Evolutionary conservation across 2,329 filamentous ascomycete species (phyloP).

Genomic region (Neofusicoccum kwambonambiense): DNA sequence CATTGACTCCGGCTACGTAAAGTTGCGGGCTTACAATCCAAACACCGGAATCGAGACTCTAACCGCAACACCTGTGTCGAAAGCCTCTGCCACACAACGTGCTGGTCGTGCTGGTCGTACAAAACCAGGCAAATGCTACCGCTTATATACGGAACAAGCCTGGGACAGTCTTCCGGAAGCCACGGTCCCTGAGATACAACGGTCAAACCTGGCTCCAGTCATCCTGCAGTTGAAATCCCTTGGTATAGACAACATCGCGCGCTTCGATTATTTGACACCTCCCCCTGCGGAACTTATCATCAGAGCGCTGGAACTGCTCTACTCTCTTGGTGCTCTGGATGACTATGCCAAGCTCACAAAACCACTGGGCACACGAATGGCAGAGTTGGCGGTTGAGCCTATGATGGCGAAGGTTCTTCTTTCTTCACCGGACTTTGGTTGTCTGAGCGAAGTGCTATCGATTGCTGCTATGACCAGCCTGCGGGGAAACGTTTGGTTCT

Average conservation of each 20-base stretch:
- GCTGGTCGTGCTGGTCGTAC: conserved; percentile 88
- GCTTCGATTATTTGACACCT: conserved; percentile 84
- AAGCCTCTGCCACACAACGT: conserved; percentile 88
- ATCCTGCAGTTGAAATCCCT: conserved; percentile 91
- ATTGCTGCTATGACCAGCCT: conserved; percentile 94
- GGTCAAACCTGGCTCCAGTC: conserved; percentile 84
- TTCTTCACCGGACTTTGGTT: conserved; percentile 70
- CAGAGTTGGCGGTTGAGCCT: conserved; percentile 86
- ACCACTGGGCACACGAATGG: conserved; percentile 87
- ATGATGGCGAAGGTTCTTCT: conserved; percentile 93
- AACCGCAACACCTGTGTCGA: conserved; percentile 77
- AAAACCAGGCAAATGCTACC: conserved; percentile 87
- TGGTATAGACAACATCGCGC: conserved; percentile 89
- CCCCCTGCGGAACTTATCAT: conserved; percentile 83
- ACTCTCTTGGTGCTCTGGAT: conserved; percentile 81
- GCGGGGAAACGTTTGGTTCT: conserved; percentile 79
- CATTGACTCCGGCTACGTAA: conserved; percentile 86
- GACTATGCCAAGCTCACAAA: conserved; percentile 86
- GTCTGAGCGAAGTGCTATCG: conserved; percentile 80
- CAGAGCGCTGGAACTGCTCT: conserved; percentile 84
- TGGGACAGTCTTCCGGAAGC: conserved; percentile 66
- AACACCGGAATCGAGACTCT: conserved; percentile 83
- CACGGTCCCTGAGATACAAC: conserved; percentile 86
- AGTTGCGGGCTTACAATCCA: conserved; percentile 82
- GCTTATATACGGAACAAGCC: conserved; percentile 78